Evolutionary conservation across 768 basidiomycete genomes (phyloP), one percentile per base, ranked within the genome.

Genomic region (Clitopilus hobsonii): DNA sequence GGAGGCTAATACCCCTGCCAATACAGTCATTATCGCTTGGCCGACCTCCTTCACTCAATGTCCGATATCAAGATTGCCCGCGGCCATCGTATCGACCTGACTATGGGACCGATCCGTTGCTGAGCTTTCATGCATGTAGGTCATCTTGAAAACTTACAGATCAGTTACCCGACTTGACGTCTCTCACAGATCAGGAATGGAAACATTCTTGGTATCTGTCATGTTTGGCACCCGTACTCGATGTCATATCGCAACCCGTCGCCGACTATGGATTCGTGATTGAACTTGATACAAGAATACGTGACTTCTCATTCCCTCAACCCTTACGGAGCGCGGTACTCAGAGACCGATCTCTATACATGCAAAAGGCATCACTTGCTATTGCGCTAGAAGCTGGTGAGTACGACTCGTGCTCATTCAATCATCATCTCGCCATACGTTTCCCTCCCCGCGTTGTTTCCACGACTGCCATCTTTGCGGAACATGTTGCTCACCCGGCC

Each of bases 381-480:
- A 84, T 78, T 50, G 82, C 82, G 2, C 72, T 85, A 47, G 85
- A 86, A 70, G 78, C 82, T 55, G 84, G 85, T 87, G 61, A 52
- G 74, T 58, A 29, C n/a, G n/a, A n/a, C n/a, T n/a, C n/a, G n/a
- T n/a, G 52, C 29, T 53, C 26, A 25, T 24, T 22, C 13, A 36
- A 28, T 22, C 38, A 54, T 11, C 45, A 16, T 36, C 32, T 11
- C n/a, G 10, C 32, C 32, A 4, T n/a, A 11, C 8, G 13, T 14
- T 36, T 36, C 32, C 32, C 13, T 36, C 32, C 32, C 32, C 32
- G 41, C 18, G 10, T 45, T 45, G n/a, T 23, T 18, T 5, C 41
- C 41, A 45, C 41, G 3, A 26, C 25, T 38, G n/a, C 45, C 36
- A 3, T 47, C 4, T 26, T 41, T 22, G 28, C 16, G n/a, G 41